Evolutionary conservation across 306 rosid species (phyloP).

Genomic region (Vigna unguiculata): DNA sequence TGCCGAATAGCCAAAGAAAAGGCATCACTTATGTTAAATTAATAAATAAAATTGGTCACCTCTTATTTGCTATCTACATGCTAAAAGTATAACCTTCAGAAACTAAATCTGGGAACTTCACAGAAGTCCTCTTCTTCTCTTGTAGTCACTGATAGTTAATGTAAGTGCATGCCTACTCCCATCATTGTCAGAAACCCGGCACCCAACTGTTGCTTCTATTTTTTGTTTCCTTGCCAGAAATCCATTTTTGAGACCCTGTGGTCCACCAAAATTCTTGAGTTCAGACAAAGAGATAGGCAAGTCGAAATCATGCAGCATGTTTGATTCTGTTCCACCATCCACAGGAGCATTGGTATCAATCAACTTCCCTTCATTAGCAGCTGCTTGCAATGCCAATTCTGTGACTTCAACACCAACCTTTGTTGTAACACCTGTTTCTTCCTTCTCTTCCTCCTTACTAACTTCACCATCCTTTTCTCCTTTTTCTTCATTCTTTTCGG

Average conservation of each 20-base stretch:
- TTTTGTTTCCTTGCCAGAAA: constrained; percentile 65
- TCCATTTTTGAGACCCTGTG: constrained; percentile 54
- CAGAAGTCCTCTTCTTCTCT: constrained; percentile 73
- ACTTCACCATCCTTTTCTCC: constrained; percentile 39
- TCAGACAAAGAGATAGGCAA: constrained; percentile 59
- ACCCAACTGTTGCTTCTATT: constrained; percentile 67
- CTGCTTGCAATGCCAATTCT: constrained; percentile 58
- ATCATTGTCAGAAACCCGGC: constrained; percentile 53
- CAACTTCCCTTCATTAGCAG: constrained; percentile 69
- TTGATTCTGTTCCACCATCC: constrained; percentile 57
- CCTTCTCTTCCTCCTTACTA: constrained; percentile 8
- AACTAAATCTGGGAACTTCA: constrained; percentile 37
- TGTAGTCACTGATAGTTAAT: constrained; percentile 65
- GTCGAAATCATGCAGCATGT: constrained; percentile 61
- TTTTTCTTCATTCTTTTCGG: constrained; percentile 34
- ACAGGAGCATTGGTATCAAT: constrained; percentile 65
- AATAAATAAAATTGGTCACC: constrained; percentile 13
- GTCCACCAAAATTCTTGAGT: constrained; percentile 58
- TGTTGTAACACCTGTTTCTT: not conserved
- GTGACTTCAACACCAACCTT: constrained; percentile 49
- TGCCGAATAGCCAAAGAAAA: not conserved
- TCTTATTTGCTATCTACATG: not conserved
- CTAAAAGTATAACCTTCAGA: not conserved
- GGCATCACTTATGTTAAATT: not conserved
- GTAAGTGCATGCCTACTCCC: constrained; percentile 58